Conservation (phyloP, 768 basidiomycete genomes). For the Rhodosporidiobolus sp. region DNA sequence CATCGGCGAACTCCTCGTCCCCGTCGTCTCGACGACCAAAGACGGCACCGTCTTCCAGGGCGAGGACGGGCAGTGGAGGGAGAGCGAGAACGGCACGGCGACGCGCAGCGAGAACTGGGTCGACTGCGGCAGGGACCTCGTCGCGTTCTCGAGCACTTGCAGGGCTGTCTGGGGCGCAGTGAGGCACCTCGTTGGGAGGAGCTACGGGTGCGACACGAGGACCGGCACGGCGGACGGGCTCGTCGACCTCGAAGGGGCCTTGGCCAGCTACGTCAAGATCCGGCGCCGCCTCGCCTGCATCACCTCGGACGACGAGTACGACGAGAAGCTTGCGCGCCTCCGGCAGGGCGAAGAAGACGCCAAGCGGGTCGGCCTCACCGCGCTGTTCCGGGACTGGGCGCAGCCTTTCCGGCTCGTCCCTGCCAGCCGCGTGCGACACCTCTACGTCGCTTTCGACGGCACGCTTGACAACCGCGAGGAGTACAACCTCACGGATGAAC, state of each 20-base stretch:
- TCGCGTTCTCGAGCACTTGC: slow-evolving; percentile 3
- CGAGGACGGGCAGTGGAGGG: too few relatives aligned
- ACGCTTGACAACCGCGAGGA: not conserved
- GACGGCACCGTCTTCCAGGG: too few relatives aligned
- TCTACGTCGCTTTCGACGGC: not conserved
- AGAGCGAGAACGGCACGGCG: not conserved
- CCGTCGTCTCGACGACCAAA: not conserved
- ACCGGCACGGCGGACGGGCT: too few relatives aligned
- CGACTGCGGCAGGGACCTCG: not conserved
- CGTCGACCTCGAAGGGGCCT: too few relatives aligned
- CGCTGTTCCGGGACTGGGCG: too few relatives aligned
- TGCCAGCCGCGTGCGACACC: not conserved
- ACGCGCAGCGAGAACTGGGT: not conserved
- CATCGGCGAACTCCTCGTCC: slow-evolving; percentile 10
- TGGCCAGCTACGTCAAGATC: not conserved
- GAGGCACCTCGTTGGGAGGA: not conserved
- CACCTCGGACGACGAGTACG: slow-evolving; percentile 1
- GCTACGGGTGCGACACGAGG: not conserved
- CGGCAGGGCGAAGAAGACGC: not conserved
- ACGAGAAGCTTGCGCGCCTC: not conserved
- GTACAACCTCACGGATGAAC: not conserved
- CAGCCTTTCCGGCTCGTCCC: not conserved
- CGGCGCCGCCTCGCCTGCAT: not conserved
- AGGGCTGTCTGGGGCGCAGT: not conserved
- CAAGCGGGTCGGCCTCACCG: too few relatives aligned